Evolutionary conservation across 1,284 basidiomycete genomes (phyloP).

Genomic region (Crepidotus sp.): DNA sequence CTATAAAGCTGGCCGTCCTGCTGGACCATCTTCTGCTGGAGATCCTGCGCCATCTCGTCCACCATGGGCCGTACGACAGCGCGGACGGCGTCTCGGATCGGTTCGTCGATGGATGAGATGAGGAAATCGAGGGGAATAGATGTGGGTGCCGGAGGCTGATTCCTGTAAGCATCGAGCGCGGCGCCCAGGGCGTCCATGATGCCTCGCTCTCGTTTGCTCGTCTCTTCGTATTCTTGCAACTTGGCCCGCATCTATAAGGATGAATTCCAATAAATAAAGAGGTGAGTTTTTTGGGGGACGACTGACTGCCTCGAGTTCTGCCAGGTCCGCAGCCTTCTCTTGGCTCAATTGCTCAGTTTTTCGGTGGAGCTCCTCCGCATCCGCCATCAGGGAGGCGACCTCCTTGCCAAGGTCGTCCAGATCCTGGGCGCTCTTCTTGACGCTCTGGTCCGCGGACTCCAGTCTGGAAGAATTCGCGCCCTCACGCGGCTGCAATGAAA

Average conservation of each 20-base stretch:
- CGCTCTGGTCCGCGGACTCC: constrained; percentile 18
- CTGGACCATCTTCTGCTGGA: constrained; percentile 30
- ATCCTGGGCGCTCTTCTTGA: constrained; percentile 26
- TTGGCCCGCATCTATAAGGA: constrained; percentile 23
- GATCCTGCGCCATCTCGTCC: constrained; percentile 26
- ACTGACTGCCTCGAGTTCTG: constrained; percentile 24
- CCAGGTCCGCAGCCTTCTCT: constrained; percentile 26
- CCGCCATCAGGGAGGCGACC: constrained; percentile 29
- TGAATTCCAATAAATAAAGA: background rate
- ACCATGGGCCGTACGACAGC: constrained; percentile 32
- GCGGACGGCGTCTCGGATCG: constrained; percentile 31
- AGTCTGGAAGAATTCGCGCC: constrained; percentile 4
- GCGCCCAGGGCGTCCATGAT: constrained; percentile 33
- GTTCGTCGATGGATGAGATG: constrained; percentile 31
- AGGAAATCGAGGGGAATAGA: constrained; percentile 34
- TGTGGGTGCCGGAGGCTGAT: constrained; percentile 24
- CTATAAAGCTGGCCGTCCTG: constrained; percentile 31
- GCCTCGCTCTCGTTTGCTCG: constrained; percentile 22
- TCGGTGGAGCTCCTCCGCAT: constrained; percentile 23
- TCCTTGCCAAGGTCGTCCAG: constrained; percentile 32
- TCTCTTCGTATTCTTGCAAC: constrained; percentile 20
- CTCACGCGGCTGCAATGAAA: background rate
- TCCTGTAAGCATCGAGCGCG: constrained; percentile 32
- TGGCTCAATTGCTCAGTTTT: constrained; percentile 24
- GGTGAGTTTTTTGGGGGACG: background rate